Evolutionary conservation across 352 stramenopile genomes (phyloP).

Genomic region (Pythium rishiriense): DNA sequence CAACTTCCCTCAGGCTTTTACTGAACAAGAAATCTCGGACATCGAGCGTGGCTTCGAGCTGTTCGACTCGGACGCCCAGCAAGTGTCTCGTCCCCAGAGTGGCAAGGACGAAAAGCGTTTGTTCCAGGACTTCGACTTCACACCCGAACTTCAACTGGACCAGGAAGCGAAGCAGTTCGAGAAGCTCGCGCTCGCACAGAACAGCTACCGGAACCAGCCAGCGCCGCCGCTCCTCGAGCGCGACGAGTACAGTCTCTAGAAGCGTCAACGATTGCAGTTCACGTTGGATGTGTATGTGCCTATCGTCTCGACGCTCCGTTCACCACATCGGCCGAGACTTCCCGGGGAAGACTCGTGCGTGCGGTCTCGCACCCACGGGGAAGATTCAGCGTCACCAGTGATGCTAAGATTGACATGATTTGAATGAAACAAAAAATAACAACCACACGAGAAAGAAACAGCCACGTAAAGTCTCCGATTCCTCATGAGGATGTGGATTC

Average conservation of each 20-base stretch:
- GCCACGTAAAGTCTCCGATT: no score
- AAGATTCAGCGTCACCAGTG: not conserved
- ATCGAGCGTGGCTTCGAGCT: constrained; percentile 77
- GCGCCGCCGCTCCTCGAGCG: constrained; percentile 67
- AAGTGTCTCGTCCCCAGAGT: constrained; percentile 55
- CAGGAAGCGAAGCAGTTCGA: constrained; percentile 86
- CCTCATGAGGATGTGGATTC: no score
- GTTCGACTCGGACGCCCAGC: constrained; percentile 50
- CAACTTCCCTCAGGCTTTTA: constrained; percentile 87
- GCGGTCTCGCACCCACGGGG: not conserved
- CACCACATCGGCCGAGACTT: not conserved
- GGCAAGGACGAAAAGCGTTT: constrained; percentile 65
- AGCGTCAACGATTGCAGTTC: constrained; percentile 12
- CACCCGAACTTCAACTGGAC: constrained; percentile 77
- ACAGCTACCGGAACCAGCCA: constrained; percentile 83
- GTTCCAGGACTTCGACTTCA: constrained; percentile 89
- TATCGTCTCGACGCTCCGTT: not conserved
- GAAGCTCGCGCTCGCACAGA: constrained; percentile 76
- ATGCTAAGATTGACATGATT: not conserved
- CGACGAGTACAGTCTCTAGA: constrained; percentile 84
- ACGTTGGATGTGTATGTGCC: constrained; percentile 12
- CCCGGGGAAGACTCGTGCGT: not conserved
- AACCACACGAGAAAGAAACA: not conserved
- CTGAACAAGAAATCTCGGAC: constrained; percentile 85
- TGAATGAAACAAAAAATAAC: constrained; percentile 10